Evolutionary conservation across 1,284 basidiomycete genomes (phyloP).

Genomic region (Sparassis latifolia): DNA sequence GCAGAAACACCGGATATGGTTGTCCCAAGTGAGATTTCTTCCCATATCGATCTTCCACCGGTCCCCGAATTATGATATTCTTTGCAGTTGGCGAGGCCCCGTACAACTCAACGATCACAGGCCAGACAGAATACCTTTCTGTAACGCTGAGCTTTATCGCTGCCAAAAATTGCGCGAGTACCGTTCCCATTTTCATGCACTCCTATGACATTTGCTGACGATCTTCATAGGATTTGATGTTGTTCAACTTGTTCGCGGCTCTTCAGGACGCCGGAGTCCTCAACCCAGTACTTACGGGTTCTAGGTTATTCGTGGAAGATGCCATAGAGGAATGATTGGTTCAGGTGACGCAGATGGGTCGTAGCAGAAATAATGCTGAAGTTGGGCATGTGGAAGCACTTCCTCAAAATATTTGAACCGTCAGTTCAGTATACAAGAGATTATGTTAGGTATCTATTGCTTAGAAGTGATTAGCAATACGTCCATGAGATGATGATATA

Average conservation of each 20-base stretch:
- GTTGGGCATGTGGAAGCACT: too few relatives aligned
- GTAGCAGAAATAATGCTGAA: too few relatives aligned
- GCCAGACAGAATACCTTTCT: constrained; percentile 32
- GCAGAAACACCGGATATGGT: constrained; percentile 33
- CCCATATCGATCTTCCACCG: not conserved
- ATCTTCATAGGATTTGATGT: constrained; percentile 26
- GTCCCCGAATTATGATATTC: not conserved
- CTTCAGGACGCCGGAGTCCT: constrained; percentile 29
- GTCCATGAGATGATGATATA: too few relatives aligned
- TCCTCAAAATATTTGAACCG: too few relatives aligned
- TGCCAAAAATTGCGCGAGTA: constrained; percentile 30
- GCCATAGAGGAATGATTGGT: too few relatives aligned
- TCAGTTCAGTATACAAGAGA: too few relatives aligned
- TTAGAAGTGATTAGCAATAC: too few relatives aligned
- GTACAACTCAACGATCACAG: constrained; percentile 34
- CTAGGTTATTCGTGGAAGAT: constrained; percentile 12
- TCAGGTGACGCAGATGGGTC: too few relatives aligned
- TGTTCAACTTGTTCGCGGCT: constrained; percentile 31
- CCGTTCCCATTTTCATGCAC: not conserved
- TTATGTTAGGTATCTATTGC: too few relatives aligned
- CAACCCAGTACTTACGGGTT: constrained; percentile 22
- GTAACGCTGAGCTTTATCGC: constrained; percentile 33
- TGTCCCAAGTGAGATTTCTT: constrained; percentile 24
- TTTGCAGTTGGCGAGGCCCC: constrained; percentile 30
- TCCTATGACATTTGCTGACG: not conserved